Base-by-base conservation (phyloP, 169 alveolate genomes). In the Eimeria falciformis region DNA sequence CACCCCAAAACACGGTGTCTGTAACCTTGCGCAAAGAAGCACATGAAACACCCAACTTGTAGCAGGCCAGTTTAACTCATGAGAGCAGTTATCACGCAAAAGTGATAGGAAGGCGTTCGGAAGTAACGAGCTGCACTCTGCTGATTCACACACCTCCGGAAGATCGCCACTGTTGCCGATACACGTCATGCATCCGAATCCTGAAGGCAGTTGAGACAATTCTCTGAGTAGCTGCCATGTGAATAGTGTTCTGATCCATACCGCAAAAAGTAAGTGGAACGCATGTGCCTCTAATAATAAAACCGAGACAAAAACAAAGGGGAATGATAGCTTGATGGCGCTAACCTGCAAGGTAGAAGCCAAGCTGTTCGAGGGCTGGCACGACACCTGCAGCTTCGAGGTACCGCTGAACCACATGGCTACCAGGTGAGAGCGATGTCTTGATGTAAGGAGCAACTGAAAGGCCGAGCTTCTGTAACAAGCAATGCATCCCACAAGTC, bases 101-200 rank as follows among this genome's bases (percentile, higher is more conserved):
- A 17, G 66, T n/a, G 23, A 2, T 55, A n/a, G 23, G 66, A 55
- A 55, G 23, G 27, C 18, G 23, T n/a, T 55, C 3, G 27, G 27
- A 18, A 29, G 23, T 40, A 25, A 17, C 17, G 18, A 17, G 18
- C 18, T 4, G 23, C 12, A 29, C 56, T 33, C 17, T n/a, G 1
- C 25, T 40, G 29, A 37, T 21, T 2, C 14, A 50, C 88, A 62
- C 33, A 78, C 88, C 88, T 78, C 83, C 50, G 89, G 83, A 2
- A 81, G 56, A 71, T 97, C 98, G 27, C 99, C 99, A 82, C 98
- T 95, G 96, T 98, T 98, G 27, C 99, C 99, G 79, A 98, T 98
- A 95, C 99, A 98, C 11, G 99, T 98, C 99, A 98, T 98, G 96
- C 99, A 98, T 0, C 99, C 99, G 96, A 96, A 98, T n/a, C 99